Evolutionary conservation across 352 stramenopile species (phyloP).

Genomic region (Globisporangium echinulatum): DNA sequence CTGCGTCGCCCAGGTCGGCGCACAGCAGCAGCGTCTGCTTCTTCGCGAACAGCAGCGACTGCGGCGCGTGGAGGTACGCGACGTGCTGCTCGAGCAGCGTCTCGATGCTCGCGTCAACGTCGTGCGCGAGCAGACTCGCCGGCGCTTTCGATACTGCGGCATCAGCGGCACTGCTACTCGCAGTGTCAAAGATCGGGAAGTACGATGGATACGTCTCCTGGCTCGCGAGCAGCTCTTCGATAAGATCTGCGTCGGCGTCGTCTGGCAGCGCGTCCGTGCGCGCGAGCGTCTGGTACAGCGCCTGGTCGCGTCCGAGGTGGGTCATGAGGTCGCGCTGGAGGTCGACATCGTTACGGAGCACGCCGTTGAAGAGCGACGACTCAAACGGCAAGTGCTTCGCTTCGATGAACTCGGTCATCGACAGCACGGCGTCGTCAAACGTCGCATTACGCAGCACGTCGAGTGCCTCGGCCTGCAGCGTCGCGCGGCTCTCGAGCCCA

Average conservation of each 20-base stretch:
- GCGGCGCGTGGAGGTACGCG: slow-evolving; percentile 49
- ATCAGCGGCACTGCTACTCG: not conserved
- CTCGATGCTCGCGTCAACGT: slow-evolving; percentile 55
- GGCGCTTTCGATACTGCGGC: not conserved
- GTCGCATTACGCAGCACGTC: slow-evolving; percentile 31
- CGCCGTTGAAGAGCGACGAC: slow-evolving; percentile 82
- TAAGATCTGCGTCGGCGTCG: slow-evolving; percentile 67
- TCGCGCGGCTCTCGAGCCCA: slow-evolving; percentile 19
- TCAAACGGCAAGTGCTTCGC: slow-evolving; percentile 73
- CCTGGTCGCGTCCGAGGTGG: slow-evolving; percentile 77
- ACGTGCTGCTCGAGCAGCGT: slow-evolving; percentile 35
- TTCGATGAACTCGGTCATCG: slow-evolving; percentile 75
- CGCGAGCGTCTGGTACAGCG: slow-evolving; percentile 61
- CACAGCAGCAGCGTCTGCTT: slow-evolving; percentile 70
- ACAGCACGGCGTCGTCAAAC: slow-evolving; percentile 53
- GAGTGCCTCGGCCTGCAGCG: slow-evolving; percentile 45
- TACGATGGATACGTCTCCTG: slow-evolving; percentile 63
- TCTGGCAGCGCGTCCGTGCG: slow-evolving; percentile 38
- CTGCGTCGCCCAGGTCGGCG: slow-evolving; percentile 39
- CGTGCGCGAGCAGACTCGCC: slow-evolving; percentile 37
- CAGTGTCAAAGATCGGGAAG: slow-evolving; percentile 47
- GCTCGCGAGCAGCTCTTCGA: slow-evolving; percentile 53
- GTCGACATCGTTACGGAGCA: slow-evolving; percentile 61
- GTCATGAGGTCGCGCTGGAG: slow-evolving; percentile 72
- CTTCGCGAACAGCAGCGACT: slow-evolving; percentile 43